Evolutionary conservation across 2,329 filamentous ascomycete genomes (phyloP).

Genomic region (Exophiala oligosperma): DNA sequence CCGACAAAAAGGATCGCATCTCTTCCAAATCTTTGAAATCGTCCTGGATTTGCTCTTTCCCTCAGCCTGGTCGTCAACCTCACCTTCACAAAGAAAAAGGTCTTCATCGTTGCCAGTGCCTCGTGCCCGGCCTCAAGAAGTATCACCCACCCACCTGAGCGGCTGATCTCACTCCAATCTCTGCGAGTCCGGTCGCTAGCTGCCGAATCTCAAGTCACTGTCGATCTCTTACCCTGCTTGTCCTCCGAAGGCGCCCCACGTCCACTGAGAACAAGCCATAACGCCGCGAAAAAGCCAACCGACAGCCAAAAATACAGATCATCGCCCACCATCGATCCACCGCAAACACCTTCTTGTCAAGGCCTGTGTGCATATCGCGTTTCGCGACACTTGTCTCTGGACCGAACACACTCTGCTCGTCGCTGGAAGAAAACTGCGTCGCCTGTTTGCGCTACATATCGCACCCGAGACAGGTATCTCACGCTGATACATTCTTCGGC

Average conservation of each 20-base stretch:
- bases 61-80: slow-evolving; percentile 18
- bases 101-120: not conserved
- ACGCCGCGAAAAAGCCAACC: slow-evolving; percentile 5
- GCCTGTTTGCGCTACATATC: too few species aligned
- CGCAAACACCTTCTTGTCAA: slow-evolving; percentile 6
- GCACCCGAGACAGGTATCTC: too few species aligned
- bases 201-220: slow-evolving; percentile 12
- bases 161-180: not conserved
- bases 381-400: not conserved
- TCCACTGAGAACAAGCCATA: slow-evolving; percentile 16
- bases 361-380: slow-evolving; percentile 3
- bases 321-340: slow-evolving; percentile 14
- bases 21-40: slow-evolving; percentile 28
- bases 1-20: slow-evolving; percentile 29
- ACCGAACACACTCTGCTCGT: too few species aligned
- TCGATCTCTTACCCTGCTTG: slow-evolving; percentile 17
- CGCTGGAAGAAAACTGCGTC: too few species aligned
- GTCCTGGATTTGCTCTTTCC: slow-evolving; percentile 19
- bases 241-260: slow-evolving; percentile 15
- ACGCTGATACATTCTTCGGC: too few species aligned
- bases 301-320: slow-evolving; percentile 12
- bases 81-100: not conserved
- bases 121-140: not conserved
- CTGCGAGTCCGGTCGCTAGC: not conserved
- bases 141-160: not conserved